Evolutionary conservation across 495 filamentous ascomycete genomes (phyloP), one percentile per base, ranked within the genome.

Genomic region (Cryomyces minteri): DNA sequence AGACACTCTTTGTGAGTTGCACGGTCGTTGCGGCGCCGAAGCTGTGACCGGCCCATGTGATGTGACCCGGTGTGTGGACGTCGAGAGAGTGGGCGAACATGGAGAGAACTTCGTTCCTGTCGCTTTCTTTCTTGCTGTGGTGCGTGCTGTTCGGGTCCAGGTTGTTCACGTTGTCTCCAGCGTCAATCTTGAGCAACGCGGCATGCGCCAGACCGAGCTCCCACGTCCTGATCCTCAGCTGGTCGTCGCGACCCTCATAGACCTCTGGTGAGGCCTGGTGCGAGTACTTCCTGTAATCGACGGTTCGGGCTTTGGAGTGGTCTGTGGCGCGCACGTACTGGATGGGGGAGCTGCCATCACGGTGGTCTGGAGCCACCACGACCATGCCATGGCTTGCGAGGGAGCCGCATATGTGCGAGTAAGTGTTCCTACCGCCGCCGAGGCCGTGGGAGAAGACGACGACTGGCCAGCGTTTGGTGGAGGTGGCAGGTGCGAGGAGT

Each of bases 391-490:
- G 70, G 6, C 77, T 81, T 1, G 83, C 79, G 25, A 88, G 54
- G 0, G 79, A 80, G 5, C 79, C 78, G 18, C 67, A 70, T 7
- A 87, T 49, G 53, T 85, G 71, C 33, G 78, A 84, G 61, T 88
- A 88, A 25, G 82, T 67, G 42, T 85, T 84, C 32, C 79, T 64
- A 37, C 70, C 75, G 12, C 83, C 83, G 4, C 79, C 84, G 3
- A 88, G 66, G 4, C 83, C 83, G 55, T 88, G 83, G 7, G 81
- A 85, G 61, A 88, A 87, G 32, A 88, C 66, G 63, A 81, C 72
- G 0, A 82, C 80, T 1, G 83, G 83, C 76, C 82, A 84, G 64
- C 72, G 62, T 18, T 58, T 51, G 46, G 46, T 67, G 61, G 51
- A 66, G 62, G 58, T 72, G 58, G 53, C 64, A 43, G 50, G 64